phyloP scores from a whole-genome alignment of 495 filamentous ascomycete species.

The Hypoxylon fragiforme region DNA sequence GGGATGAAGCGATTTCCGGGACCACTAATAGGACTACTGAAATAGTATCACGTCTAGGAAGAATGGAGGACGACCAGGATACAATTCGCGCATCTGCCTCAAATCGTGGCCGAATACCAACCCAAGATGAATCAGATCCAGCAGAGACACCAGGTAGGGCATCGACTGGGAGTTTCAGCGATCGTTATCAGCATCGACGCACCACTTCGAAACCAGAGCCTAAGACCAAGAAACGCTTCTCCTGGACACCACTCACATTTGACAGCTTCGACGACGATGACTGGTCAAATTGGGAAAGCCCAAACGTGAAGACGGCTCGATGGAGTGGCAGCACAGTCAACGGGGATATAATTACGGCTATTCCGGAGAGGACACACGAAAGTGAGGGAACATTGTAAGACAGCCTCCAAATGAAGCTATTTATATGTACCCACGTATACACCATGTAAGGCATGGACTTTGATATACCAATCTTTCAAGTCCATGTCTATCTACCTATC shows the following conservation, averaged over 20 bases:
- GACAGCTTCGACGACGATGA: slow-evolving; percentile 65
- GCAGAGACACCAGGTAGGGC: slow-evolving; percentile 25
- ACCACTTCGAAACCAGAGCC: slow-evolving; percentile 26
- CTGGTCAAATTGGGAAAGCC: slow-evolving; percentile 74
- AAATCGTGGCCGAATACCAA: slow-evolving; percentile 34
- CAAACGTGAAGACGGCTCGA: slow-evolving; percentile 49
- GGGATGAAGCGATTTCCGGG: slow-evolving; percentile 76
- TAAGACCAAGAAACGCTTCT: slow-evolving; percentile 47
- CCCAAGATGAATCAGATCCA: slow-evolving; percentile 25
- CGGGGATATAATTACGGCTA: slow-evolving; percentile 46
- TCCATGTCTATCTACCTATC: too few relatives aligned
- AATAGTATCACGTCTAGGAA: slow-evolving; percentile 32
- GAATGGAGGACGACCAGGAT: slow-evolving; percentile 40
- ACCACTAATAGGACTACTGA: slow-evolving; percentile 39
- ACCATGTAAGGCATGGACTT: slow-evolving; percentile 24
- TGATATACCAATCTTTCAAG: too few relatives aligned
- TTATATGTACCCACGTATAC: not conserved
- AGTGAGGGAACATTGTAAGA: slow-evolving; percentile 49
- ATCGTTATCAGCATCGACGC: slow-evolving; percentile 32
- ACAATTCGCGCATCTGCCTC: slow-evolving; percentile 42
- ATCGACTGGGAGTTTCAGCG: slow-evolving; percentile 31
- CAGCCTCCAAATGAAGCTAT: slow-evolving; percentile 15
- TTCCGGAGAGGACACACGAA: slow-evolving; percentile 44
- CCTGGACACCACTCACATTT: slow-evolving; percentile 51
- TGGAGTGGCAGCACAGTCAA: slow-evolving; percentile 55